These are phyloP conservation scores for Pseudozyma pruni DNA, from an alignment of 1,284 basidiomycete genomes.

Conservation along the genomic window DNA sequence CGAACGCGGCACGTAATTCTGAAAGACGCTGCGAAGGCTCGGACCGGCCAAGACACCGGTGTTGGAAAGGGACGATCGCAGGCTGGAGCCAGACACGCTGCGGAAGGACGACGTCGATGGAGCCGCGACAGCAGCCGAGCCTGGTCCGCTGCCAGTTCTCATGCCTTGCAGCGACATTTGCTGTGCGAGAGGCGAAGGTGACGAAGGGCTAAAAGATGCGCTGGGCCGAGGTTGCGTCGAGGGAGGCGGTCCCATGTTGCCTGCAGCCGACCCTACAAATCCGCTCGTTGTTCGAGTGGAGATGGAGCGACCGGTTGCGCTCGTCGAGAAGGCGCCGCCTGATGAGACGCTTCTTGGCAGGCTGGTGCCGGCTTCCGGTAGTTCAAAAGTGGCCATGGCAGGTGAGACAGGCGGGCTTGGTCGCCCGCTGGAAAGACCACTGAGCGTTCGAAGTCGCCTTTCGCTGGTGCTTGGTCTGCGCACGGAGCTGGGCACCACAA, in stretches of 20 bases:
- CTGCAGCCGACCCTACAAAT: background rate
- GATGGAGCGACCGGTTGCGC: constrained; percentile 12
- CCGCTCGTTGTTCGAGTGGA: constrained; percentile 28
- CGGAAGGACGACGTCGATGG: constrained; percentile 23
- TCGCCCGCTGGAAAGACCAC: constrained; percentile 27
- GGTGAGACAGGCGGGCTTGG: constrained; percentile 37
- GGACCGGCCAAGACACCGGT: constrained; percentile 18
- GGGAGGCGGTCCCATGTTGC: constrained; percentile 9
- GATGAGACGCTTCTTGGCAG: constrained; percentile 21
- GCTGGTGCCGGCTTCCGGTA: constrained; percentile 23
- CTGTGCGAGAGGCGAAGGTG: constrained; percentile 54
- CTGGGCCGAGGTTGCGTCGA: constrained; percentile 29
- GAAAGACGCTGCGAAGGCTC: constrained; percentile 52
- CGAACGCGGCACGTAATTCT: constrained; percentile 48
- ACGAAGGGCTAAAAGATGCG: constrained; percentile 54
- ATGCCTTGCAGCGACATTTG: constrained; percentile 44
- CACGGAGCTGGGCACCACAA: constrained; percentile 38
- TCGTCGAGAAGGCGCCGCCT: constrained; percentile 8
- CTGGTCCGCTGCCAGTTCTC: constrained; percentile 2
- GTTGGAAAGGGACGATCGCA: constrained; percentile 29
- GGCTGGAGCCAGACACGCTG: constrained; percentile 28
- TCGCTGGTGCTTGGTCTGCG: constrained; percentile 47
- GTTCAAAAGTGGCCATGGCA: constrained; percentile 12
- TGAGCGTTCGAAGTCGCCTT: constrained; percentile 35
- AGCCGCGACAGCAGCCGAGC: constrained; percentile 8